Evolutionary conservation across 192 early-diverging fungal genomes (phyloP), one percentile per base, ranked within the genome.

Genomic region (Jimgerdemannia lactiflua): DNA sequence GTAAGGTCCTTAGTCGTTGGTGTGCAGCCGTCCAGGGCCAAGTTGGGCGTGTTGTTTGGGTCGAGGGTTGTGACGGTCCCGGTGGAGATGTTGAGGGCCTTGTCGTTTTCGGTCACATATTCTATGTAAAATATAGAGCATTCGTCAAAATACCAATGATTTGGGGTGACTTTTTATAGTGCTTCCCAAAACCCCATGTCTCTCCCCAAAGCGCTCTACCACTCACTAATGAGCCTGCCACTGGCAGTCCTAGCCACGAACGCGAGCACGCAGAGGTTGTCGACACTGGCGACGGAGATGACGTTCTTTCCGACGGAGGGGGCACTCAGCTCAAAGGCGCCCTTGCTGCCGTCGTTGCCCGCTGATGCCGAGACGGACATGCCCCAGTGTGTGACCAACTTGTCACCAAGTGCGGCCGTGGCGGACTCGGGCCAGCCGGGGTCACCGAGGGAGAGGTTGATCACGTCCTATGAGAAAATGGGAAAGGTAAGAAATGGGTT

Each of bases 291-390:
- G 64, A 94, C 89, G 17, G 83, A 82, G 4, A 93, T 74, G 42
- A 86, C 90, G 64, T 88, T 76, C 29, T 70, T 69, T 0, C 86
- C 85, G n/a, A 86, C 70, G 1, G 86, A 84, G 4, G 90, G 90
- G 3, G 84, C 71, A 14, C 82, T 76, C 3, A 84, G 82, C 43
- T 86, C 86, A 70, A 82, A 88, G 2, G 92, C 40, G 1, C 92
- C 92, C 40, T 78, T 77, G 39, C 73, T 43, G 54, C 95, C 95
- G 42, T 90, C 86, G 84, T 97, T 97, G 18, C 96, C 96, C 43
- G 84, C 83, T 18, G 94, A 86, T 29, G 90, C 83, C 67, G 89
- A 83, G 11, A 95, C 86, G 42, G 91, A 74, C 39, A 89, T 76
- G 40, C 92, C 92, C 4, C 76, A 40, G 6, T 77, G 70, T 17